Evolutionary conservation across 2,329 filamentous ascomycete genomes (phyloP), one percentile per base, ranked within the genome.

Genomic region (Xylaria sp.): DNA sequence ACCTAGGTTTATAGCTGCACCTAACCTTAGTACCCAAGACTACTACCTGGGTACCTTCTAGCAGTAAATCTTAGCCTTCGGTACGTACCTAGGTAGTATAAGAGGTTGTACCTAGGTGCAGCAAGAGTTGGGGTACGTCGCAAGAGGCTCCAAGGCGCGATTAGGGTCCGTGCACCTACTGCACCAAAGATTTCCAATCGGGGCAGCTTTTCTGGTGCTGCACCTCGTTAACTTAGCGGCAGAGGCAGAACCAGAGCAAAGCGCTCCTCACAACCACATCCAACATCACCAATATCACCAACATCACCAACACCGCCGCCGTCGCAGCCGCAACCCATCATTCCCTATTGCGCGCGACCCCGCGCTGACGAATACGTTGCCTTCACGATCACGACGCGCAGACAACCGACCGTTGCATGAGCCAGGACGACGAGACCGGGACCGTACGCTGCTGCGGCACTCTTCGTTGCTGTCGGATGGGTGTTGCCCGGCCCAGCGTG

Each of bases 401-500:
- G 50, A 55, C 50, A 64, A 48, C 5, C 52, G 20, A 28, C n/a
- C 46, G 60, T 64, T 69, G 63, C 56, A 65, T 62, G 60, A 62
- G 41, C 37, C 39, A 18, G 39, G 39, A 39, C 56, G n/a, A 55
- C 65, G 64, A 65, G 31, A 54, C 54, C 23, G 6, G 44, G n/a
- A 48, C 44, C 23, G 23, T 41, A 65, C 56, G 55, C 55, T 65
- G 63, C 56, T 28, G 59, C 55, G 52, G 64, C 57, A 31, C 66
- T 62, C 52, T 34, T 65, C 23, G 67, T 58, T 54, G 57, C 77
- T 78, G 77, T 81, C 83, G 83, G 79, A 86, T 86, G 84, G 81
- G 83, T 81, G 80, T 80, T 78, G 78, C 78, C 78, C 78, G 80
- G 77, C 79, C 76, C 75, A 78, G 80, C 78, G 80, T 82, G 80